Percentiles rank a stretch among this genome's conserved stretches.
phyloP scores from a whole-genome alignment of 208 protist species.

The Leishmania martiniquensis region DNA sequence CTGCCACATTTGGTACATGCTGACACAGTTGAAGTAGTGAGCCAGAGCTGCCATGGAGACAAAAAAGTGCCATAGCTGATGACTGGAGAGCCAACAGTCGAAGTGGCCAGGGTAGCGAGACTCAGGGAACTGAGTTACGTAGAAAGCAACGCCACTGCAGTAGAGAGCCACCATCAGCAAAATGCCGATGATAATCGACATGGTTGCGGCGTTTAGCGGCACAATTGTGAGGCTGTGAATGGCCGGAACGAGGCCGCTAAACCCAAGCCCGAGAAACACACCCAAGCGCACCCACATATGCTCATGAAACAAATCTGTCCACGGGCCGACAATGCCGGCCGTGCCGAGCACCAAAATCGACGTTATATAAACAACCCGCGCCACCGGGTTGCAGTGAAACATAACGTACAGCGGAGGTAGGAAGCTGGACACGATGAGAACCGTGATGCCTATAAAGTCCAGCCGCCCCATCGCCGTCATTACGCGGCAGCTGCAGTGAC shows the following conservation, averaged over 20 bases:
- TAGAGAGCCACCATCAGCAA: conserved; percentile 74
- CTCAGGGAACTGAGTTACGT: conserved; percentile 79
- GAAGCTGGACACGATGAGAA: conserved; percentile 81
- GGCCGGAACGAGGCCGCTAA: conserved; percentile 64
- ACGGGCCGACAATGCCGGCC: conserved; percentile 72
- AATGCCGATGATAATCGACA: conserved; percentile 46
- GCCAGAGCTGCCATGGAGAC: conserved; percentile 70
- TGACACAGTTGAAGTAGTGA: conserved; percentile 74
- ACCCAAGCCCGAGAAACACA: conserved; percentile 71
- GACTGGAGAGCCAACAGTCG: conserved; percentile 67
- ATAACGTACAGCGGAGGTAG: conserved; percentile 84
- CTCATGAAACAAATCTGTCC: conserved; percentile 54
- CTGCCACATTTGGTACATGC: conserved; percentile 71
- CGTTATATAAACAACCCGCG: conserved; percentile 60
- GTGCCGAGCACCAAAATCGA: conserved; percentile 69
- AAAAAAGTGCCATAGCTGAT: conserved; percentile 87
- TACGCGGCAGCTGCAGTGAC: conserved; percentile 51
- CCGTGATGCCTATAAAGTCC: conserved; percentile 88
- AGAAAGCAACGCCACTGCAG: conserved; percentile 71
- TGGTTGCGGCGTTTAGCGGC: conserved; percentile 26
- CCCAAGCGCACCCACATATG: conserved; percentile 54
- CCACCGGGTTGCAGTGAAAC: conserved; percentile 68
- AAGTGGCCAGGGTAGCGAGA: conserved; percentile 69
- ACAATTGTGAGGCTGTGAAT: conserved; percentile 55
- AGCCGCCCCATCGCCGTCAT: conserved; percentile 67